Base-by-base conservation (phyloP, 495 filamentous ascomycete species). In the Hyphodiscus hymeniophilus region DNA sequence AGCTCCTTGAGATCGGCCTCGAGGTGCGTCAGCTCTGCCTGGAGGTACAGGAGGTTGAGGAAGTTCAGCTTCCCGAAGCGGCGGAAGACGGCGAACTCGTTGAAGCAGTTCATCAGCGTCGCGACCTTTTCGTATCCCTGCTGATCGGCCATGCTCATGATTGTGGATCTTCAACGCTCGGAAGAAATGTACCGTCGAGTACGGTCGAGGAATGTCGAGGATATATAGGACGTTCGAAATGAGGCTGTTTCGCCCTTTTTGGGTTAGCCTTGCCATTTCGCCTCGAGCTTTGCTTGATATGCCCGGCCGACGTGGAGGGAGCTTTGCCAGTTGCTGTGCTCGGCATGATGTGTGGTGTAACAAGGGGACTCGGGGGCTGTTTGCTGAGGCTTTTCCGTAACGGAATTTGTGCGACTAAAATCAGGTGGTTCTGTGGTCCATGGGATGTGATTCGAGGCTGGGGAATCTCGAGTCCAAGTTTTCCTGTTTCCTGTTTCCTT, bases 11-110 rank as follows among this genome's bases (percentile, higher is more conserved):
- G 38, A 41, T 41, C 38, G 6, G 38, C 38, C 22, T 41, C 38
- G 11, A 41, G 38, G 7, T 41, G 38, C 18, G 38, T 41, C 22
- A 41, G 4, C 38, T 41, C 38, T 21, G 38, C 38, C 22, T 41
- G 38, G 3, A 41, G 38, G 17, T 41, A 41, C 11, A 41, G n/a
- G 22, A 41, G 38, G 17, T 41, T 41, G 3, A 4, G 38, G 6
- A 7, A 21, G n/a, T 41, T 23, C 17, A 41, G 22, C 7, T 23
- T 20, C 4, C 21, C n/a, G 20, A 41, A 41, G 17, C 38, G 5
- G 15, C 38, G 38, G 38, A 41, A 41, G 21, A 41, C 17, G 4
- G 38, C 38, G 38, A 41, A 41, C 11, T 41, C 38, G 16, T 18
- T 24, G 22, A 20, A 18, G 22, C 16, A 20, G n/a, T 18, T 41